phyloP scores from a whole-genome alignment of 192 early-diverging fungal species.

The Podila verticillata region DNA sequence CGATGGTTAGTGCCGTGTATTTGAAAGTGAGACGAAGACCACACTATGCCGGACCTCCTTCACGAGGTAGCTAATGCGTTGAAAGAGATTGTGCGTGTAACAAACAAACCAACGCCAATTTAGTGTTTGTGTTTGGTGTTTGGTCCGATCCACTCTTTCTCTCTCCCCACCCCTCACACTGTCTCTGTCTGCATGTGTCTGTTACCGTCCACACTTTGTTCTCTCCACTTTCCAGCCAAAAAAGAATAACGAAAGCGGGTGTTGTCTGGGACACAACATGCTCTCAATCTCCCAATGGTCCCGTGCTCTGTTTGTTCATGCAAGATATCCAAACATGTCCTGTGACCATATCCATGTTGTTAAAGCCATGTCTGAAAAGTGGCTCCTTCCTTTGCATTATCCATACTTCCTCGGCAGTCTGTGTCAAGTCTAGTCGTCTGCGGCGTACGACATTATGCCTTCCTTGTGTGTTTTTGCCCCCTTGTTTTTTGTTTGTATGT shows the following conservation, averaged over 20 bases:
- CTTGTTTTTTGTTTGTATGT: not conserved
- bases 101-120: not conserved
- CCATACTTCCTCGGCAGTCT: not conserved
- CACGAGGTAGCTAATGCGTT: not conserved
- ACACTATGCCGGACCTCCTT: not conserved
- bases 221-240: too few species aligned
- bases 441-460: not conserved
- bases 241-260: too few species aligned
- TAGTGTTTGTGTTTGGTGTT: too few species aligned
- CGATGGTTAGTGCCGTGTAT: too few species aligned
- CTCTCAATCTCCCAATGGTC: constrained; percentile 2
- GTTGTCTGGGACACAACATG: not conserved
- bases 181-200: too few species aligned
- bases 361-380: not conserved
- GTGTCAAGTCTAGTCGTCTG: too few species aligned
- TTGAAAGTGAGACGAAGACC: constrained; percentile 7
- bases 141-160: too few species aligned
- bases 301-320: not conserved
- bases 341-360: not conserved
- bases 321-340: not conserved
- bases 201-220: not conserved
- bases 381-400: not conserved
- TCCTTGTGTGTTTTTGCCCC: not conserved
- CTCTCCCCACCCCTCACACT: too few species aligned
- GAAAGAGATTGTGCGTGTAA: not conserved